Evolutionary conservation across 1,139 yeast species (phyloP).

Genomic region (Protomyces lactucae-debilis): DNA sequence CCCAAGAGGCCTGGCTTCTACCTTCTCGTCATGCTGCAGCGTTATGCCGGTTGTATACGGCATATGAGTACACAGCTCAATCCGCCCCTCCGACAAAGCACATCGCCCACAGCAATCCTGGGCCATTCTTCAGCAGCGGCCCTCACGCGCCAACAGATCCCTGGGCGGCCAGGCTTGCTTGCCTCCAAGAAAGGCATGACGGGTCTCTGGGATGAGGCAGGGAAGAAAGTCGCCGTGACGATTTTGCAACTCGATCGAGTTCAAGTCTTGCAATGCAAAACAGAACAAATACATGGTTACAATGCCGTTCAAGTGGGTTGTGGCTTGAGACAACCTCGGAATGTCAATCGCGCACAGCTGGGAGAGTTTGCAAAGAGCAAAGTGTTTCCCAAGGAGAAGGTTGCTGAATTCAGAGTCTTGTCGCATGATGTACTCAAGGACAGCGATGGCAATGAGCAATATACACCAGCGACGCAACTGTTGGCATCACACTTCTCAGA

Average conservation of each 20-base stretch:
- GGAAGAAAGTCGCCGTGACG: constrained; percentile 60
- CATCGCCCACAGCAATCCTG: constrained; percentile 37
- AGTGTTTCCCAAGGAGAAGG: constrained; percentile 74
- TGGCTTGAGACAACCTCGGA: constrained; percentile 61
- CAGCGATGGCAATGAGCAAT: constrained; percentile 48
- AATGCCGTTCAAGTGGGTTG: constrained; percentile 85
- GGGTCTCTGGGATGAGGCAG: constrained; percentile 66
- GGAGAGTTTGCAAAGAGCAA: constrained; percentile 78
- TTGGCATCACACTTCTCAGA: constrained; percentile 77
- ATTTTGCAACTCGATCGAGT: constrained; percentile 81
- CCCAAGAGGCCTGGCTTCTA: background rate
- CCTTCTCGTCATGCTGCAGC: background rate
- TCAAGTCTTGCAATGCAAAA: constrained; percentile 74
- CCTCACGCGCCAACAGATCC: constrained; percentile 33
- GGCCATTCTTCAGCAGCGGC: constrained; percentile 41
- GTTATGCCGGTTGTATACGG: background rate
- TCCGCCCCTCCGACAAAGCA: constrained; percentile 1
- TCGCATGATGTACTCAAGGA: constrained; percentile 48
- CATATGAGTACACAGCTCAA: constrained; percentile 23
- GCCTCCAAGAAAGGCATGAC: constrained; percentile 74
- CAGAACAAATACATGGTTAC: constrained; percentile 67
- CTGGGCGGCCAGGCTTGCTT: constrained; percentile 67
- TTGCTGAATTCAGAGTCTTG: constrained; percentile 61
- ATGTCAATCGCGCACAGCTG: constrained; percentile 59
- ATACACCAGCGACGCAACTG: constrained; percentile 2